Percentiles rank a stretch among this genome's conserved stretches.
These are phyloP conservation scores for Chaetomium sp. DNA, from an alignment of 2,329 filamentous ascomycete genomes.

Conservation along the genomic window DNA sequence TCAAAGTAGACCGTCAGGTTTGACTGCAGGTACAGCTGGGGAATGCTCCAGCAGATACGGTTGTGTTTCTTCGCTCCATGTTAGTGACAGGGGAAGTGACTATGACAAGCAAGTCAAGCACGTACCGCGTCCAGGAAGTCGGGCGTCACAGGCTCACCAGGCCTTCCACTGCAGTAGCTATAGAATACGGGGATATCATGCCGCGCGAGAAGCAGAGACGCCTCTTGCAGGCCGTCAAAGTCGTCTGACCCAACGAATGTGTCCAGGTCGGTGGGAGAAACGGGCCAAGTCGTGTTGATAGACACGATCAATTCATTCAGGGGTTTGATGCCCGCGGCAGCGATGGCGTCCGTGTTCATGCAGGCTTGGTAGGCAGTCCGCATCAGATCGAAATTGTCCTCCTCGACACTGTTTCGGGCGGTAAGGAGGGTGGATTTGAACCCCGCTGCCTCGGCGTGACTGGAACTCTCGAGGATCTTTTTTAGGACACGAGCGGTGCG, in stretches of 20 bases:
- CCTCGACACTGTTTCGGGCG: conserved; percentile 44
- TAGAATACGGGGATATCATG: conserved; percentile 7
- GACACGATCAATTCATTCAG: conserved; percentile 58
- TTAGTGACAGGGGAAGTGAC: background rate
- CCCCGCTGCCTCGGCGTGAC: conserved; percentile 20
- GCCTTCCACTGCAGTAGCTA: background rate
- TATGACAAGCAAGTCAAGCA: background rate
- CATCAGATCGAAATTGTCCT: conserved; percentile 67
- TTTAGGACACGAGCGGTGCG: conserved; percentile 17
- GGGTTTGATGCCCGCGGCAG: conserved; percentile 57
- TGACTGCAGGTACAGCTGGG: background rate
- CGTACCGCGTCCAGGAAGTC: conserved; percentile 19
- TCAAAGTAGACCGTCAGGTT: background rate
- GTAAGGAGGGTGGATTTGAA: conserved; percentile 16
- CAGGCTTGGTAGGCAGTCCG: conserved; percentile 67
- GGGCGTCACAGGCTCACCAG: background rate
- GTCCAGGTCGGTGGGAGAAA: conserved; percentile 14
- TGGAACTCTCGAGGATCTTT: conserved; percentile 18
- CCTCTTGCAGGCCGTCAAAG: conserved; percentile 15
- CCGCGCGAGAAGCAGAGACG: conserved; percentile 15
- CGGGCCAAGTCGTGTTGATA: conserved; percentile 47
- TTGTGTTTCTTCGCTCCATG: background rate
- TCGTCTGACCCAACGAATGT: conserved; percentile 9
- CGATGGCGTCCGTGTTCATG: conserved; percentile 61
- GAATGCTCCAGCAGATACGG: conserved; percentile 5